Evolutionary conservation across 805 yeast genomes (phyloP), one percentile per base, ranked within the genome.

Genomic region (Priceomyces medius): DNA sequence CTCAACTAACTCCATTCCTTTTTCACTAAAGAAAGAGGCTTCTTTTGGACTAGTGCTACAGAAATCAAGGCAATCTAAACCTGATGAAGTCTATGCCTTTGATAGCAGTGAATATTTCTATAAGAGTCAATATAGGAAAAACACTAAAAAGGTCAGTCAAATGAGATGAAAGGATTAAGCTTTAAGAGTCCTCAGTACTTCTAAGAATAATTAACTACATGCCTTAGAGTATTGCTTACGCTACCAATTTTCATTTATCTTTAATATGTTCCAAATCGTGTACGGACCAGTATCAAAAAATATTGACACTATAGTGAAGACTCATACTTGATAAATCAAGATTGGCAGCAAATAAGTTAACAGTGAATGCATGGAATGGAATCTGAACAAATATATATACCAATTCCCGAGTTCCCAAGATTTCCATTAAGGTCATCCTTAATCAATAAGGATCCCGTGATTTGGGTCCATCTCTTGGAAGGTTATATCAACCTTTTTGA

Each of bases 371-470:
- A 10, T n/a, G 13, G 19, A 20, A 16, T 14, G 35, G n/a, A 19
- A 8, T 23, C 50, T 21, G 13, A 19, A 14, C 7, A 16, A n/a
- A 24, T 49, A 35, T 40, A 73, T 34, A 64, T 81, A 3, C 87
- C 87, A 2, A 75, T 84, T 7, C 84, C 85, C 14, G 74, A 77
- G 19, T 85, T 79, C 45, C 93, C 93, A 7, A 89, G 90, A 1
- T 84, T 85, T 62, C 76, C 77, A 46, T 71, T 85, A 20, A 68
- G 93, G 26, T 85, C 90, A 0, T 80, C 88, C n/a, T 65, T 85
- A 55, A 81, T 83, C 5, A 93, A 85, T 54, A 85, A 79, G 46
- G 95, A 85, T 55, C 95, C 95, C 0, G 89, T 85, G 17, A 85
- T 85, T 7, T 85, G 91, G 89, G 83, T 77, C 3, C 88, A 84